Evolutionary conservation across 352 stramenopile genomes (phyloP).

Genomic region (Phytophthora idaei): DNA sequence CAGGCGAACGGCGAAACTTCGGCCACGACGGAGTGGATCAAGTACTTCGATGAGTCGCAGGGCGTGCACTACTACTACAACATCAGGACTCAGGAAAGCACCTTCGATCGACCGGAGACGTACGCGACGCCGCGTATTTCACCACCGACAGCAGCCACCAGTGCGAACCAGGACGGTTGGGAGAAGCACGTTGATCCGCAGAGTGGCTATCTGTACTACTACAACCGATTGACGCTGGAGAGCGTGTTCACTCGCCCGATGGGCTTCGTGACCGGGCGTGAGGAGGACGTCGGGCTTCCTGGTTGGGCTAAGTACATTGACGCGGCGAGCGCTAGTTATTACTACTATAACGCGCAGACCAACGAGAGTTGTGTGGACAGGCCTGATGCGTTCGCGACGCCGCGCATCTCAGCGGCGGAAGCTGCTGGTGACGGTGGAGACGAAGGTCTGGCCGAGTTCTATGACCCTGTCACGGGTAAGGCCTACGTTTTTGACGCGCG

Average conservation of each 20-base stretch:
- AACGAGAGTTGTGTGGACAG: conserved; percentile 52
- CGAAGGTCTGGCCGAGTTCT: conserved; percentile 29
- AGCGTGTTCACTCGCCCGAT: conserved; percentile 61
- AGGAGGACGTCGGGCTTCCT: conserved; percentile 3
- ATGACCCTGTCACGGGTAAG: conserved; percentile 47
- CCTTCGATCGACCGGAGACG: conserved; percentile 31
- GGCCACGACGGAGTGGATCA: conserved; percentile 46
- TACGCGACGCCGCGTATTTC: conserved; percentile 39
- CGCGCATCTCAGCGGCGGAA: conserved; percentile 32
- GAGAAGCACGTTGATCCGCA: conserved; percentile 55
- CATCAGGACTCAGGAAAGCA: conserved; percentile 39
- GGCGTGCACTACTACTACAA: conserved; percentile 70
- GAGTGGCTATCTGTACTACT: conserved; percentile 75
- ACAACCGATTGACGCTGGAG: conserved; percentile 73
- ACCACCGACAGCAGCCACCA: conserved; percentile 7
- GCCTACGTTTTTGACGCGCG: conserved; percentile 54
- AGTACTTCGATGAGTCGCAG: conserved; percentile 70
- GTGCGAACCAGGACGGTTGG: conserved; percentile 36
- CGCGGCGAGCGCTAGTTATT: conserved; percentile 53
- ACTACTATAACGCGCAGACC: conserved; percentile 68
- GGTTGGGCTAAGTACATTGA: conserved; percentile 70
- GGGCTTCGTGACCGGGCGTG: conserved; percentile 33
- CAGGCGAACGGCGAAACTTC: background rate
- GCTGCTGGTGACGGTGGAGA: conserved; percentile 14
- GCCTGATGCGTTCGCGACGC: conserved; percentile 49